These are phyloP conservation scores for Aegilops speltoides DNA, from an alignment of 176 grass and related monocot genomes.

Conservation along the genomic window DNA sequence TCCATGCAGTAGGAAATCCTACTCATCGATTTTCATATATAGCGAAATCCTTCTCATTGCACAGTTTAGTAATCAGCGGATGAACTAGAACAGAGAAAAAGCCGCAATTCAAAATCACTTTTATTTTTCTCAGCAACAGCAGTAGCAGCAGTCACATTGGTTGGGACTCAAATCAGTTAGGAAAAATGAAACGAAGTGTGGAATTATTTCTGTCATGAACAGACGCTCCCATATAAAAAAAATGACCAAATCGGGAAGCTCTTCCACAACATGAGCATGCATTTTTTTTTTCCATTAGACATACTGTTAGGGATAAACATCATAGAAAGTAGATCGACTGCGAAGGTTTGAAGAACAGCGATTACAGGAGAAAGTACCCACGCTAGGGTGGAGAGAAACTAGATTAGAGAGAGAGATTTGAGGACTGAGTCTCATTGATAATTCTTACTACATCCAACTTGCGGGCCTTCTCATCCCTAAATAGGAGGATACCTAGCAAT, in stretches of 20 bases:
- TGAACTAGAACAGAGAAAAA: not conserved
- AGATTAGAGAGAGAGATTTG: not conserved
- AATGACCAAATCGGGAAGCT: not conserved
- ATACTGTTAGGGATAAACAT: not conserved
- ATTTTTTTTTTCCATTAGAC: not conserved
- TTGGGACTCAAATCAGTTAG: not conserved
- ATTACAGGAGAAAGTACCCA: not conserved
- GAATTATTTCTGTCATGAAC: not conserved
- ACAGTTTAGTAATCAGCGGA: not conserved
- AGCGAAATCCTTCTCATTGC: not conserved
- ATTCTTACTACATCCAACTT: conserved; percentile 1
- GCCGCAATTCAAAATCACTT: not conserved
- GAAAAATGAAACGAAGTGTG: conserved; percentile 1
- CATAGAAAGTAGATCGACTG: not conserved
- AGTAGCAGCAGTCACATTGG: not conserved
- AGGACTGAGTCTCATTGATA: not conserved
- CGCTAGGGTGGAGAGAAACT: not conserved
- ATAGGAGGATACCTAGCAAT: not conserved
- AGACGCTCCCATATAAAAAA: not conserved
- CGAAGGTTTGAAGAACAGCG: not conserved
- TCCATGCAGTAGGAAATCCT: not conserved
- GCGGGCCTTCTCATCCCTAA: not conserved
- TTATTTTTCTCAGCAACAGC: not conserved
- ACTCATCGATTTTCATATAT: not conserved
- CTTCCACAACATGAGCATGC: not conserved